These are phyloP conservation scores for Sugiyamaella americana DNA, from an alignment of 805 yeast genomes.

Conservation along the genomic window DNA sequence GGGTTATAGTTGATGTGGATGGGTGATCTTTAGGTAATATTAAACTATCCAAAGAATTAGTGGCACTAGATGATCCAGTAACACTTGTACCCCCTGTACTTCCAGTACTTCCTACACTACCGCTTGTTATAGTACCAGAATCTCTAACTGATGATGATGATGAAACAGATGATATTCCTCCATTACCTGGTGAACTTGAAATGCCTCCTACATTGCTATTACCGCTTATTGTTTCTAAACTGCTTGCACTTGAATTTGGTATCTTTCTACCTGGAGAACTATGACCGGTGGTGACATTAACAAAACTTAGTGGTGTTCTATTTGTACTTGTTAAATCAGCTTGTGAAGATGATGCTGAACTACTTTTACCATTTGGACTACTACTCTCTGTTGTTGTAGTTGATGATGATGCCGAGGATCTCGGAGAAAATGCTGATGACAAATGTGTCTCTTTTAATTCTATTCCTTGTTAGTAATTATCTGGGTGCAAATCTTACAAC, in stretches of 20 bases:
- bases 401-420: conserved; percentile 22
- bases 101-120: not conserved
- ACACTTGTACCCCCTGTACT: not conserved
- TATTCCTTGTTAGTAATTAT: too few relatives aligned
- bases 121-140: not conserved
- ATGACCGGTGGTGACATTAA: conserved; percentile 17
- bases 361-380: not conserved
- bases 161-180: not conserved
- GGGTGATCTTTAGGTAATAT: not conserved
- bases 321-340: not conserved
- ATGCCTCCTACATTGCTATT: not conserved
- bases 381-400: not conserved
- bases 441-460: conserved; percentile 38
- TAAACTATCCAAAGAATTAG: conserved; percentile 1
- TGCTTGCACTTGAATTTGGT: conserved; percentile 1
- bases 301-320: conserved; percentile 9
- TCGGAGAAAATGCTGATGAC: conserved; percentile 24
- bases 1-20: conserved; percentile 18
- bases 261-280: conserved; percentile 11
- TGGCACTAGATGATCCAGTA: not conserved
- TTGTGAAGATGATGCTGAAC: not conserved
- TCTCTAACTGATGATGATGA: conserved; percentile 1
- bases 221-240: not conserved
- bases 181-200: not conserved
- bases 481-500: too few relatives aligned